phyloP scores from a whole-genome alignment of 1,139 yeast genomes.

The Nakaseomyces nivariensis region DNA sequence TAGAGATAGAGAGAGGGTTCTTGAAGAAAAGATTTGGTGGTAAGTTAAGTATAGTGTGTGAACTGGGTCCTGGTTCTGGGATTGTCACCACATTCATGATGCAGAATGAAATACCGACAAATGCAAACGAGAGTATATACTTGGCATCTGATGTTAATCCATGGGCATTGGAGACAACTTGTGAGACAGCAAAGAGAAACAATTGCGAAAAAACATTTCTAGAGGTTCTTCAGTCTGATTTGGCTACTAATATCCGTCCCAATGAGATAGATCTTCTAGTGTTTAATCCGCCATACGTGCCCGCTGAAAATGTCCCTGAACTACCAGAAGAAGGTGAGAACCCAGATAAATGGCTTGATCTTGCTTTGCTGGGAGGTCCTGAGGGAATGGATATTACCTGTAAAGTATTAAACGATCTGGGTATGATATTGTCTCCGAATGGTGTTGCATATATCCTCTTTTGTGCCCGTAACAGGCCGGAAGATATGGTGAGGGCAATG shows the following conservation, averaged over 20 bases:
- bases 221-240: constrained; percentile 52
- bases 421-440: constrained; percentile 35
- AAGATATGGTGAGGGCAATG: constrained; percentile 44
- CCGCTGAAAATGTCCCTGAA: constrained; percentile 61
- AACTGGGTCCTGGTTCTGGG: constrained; percentile 89
- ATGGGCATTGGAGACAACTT: constrained; percentile 53
- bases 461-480: constrained; percentile 82
- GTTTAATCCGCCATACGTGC: constrained; percentile 95
- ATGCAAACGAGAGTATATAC: constrained; percentile 33
- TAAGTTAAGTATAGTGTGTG: constrained; percentile 52
- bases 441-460: constrained; percentile 80
- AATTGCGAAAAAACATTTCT: constrained; percentile 31
- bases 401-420: constrained; percentile 45
- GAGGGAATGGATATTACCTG: constrained; percentile 85
- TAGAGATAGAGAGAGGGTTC: constrained; percentile 47
- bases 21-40: constrained; percentile 30
- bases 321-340: constrained; percentile 33
- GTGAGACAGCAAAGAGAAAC: constrained; percentile 43
- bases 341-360: constrained; percentile 64
- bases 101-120: constrained; percentile 23
- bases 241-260: constrained; percentile 42
- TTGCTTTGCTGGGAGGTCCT: constrained; percentile 80
- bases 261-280: constrained; percentile 55
- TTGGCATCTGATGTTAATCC: constrained; percentile 74
- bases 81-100: constrained; percentile 65